Evolutionary conservation across 331 rosid genomes (phyloP), one percentile per base, ranked within the genome.

Genomic region (Malus hybrid): DNA sequence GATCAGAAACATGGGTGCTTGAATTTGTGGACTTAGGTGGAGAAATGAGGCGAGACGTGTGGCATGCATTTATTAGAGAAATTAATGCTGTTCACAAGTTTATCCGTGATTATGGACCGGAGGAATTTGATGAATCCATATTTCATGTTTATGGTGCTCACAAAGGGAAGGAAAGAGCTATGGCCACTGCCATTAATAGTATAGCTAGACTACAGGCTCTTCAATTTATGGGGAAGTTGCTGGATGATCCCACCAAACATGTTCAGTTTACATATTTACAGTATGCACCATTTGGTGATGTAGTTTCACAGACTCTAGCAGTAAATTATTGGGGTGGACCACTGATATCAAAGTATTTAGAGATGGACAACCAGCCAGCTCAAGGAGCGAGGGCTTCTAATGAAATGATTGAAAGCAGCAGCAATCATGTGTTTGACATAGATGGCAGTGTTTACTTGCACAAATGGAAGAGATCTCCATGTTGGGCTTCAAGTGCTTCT

Each of bases 11-110:
- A 11, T 95, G 92, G 97, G 89, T 92, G 57, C 90, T 95, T 70
- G 99, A 95, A 82, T 90, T 95, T 83, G 90, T 95, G 22, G 97
- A 95, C 86, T 86, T 92, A 83, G 99, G 99, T 77, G 97, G 99
- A 76, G 99, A 95, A 74, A 90, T 95, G 97, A 89, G 96, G 89
- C 86, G 97, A 80, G 99, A 95, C 64, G 91, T 88, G 65, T 95
- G 99, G 99, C 88, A 92, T 82, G 93, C 97, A 9, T 84, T 89
- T 78, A 84, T 95, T 34, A 86, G 91, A 71, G 99, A 95, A 83
- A 87, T 92, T 80, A 87, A 89, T 70, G 69, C 89, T 68, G 69
- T 90, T 55, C 97, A 95, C 88, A 85, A 87, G 81, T 95, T 95
- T 84, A 80, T 85, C 24, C 76, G 36, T 14, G 89, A 90, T 78